These are phyloP conservation scores for Carpinus fangiana DNA, from an alignment of 306 rosid species.

Conservation along the genomic window DNA sequence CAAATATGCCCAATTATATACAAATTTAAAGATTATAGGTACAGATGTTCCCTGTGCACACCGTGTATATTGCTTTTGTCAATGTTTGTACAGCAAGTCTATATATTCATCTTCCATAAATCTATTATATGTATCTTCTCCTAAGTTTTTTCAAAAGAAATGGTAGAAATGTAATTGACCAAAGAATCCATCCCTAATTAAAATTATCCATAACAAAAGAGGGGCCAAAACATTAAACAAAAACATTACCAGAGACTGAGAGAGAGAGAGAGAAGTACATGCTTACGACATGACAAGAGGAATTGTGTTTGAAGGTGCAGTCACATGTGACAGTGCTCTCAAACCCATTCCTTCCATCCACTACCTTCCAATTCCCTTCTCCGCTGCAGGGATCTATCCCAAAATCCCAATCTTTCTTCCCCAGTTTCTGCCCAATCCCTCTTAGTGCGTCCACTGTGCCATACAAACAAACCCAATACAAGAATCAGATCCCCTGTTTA, in stretches of 20 bases:
- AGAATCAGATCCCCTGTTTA: conserved; percentile 2
- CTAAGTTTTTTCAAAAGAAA: no score
- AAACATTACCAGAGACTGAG: background rate
- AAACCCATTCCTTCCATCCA: conserved; percentile 47
- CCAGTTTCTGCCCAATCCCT: conserved; percentile 70
- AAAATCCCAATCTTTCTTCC: conserved; percentile 90
- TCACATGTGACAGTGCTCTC: conserved; percentile 59
- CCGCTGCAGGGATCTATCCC: conserved; percentile 71
- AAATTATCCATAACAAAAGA: background rate
- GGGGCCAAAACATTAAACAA: no score
- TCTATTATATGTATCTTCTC: no score
- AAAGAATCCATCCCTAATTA: background rate
- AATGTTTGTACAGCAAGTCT: no score
- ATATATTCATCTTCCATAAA: no score
- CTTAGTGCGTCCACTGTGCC: conserved; percentile 66
- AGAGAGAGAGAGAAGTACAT: conserved; percentile 42
- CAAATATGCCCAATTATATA: no score
- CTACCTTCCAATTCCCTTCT: conserved; percentile 61
- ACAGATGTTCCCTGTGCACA: no score
- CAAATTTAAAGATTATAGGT: no score
- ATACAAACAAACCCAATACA: conserved; percentile 8
- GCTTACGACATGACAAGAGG: conserved; percentile 81
- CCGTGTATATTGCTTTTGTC: no score
- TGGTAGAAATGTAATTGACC: no score
- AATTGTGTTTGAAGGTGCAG: conserved; percentile 57